These are phyloP conservation scores for Sisymbrium altissimum DNA, from an alignment of 345 rosid genomes.

Conservation along the genomic window DNA sequence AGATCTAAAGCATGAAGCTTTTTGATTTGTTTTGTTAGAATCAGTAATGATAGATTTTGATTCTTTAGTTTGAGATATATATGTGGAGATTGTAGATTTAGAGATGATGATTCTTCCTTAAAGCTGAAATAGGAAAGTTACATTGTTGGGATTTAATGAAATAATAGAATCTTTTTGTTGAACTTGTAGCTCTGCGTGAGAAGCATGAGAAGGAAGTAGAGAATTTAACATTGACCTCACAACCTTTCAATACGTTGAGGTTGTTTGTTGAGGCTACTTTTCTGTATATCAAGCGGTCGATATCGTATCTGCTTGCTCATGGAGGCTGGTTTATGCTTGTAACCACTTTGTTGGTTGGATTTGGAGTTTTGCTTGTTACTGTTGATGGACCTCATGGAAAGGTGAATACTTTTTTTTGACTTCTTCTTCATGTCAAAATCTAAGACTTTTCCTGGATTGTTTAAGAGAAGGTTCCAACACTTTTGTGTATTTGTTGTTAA, in stretches of 20 bases:
- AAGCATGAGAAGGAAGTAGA: constrained; percentile 71
- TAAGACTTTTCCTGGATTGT: neutral
- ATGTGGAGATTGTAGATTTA: neutral
- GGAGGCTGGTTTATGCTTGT: constrained; percentile 72
- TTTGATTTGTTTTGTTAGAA: neutral
- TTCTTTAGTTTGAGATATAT: neutral
- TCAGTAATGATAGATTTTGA: neutral
- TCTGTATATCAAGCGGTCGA: constrained; percentile 49
- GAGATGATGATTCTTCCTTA: neutral
- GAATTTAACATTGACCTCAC: constrained; percentile 58
- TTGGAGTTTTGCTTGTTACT: constrained; percentile 51
- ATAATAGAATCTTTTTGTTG: neutral
- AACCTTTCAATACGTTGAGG: constrained; percentile 75
- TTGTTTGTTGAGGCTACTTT: constrained; percentile 56
- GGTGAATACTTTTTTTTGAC: constrained; percentile 37
- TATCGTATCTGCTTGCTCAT: constrained; percentile 55
- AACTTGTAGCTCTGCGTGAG: constrained; percentile 49
- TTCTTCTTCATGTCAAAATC: neutral
- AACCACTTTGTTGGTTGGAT: constrained; percentile 30
- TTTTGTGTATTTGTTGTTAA: neutral
- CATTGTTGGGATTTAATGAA: neutral
- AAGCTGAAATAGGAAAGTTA: neutral
- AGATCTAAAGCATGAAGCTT: constrained; percentile 19
- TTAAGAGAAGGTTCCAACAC: neutral
- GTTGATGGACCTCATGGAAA: constrained; percentile 87